These are phyloP conservation scores for Naganishia antarctica DNA, from an alignment of 768 basidiomycete genomes.

Conservation along the genomic window DNA sequence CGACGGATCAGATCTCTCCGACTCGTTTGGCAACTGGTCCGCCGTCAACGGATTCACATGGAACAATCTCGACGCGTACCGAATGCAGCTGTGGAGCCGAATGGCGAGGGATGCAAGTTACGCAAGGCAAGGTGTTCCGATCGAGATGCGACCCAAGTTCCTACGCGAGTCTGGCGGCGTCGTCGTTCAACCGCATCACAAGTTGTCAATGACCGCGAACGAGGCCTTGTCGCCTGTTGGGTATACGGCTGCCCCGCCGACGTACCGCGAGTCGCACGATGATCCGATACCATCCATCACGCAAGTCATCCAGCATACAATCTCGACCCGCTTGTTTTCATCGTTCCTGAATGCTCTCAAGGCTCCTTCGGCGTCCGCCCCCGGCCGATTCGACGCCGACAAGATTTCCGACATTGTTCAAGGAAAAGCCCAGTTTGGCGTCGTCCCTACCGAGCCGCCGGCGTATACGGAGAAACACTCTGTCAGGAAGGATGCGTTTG, in stretches of 20 bases:
- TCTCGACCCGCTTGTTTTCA: constrained; percentile 38
- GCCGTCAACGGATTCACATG: constrained; percentile 79
- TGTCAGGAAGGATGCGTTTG: neutral
- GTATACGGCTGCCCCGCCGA: constrained; percentile 12
- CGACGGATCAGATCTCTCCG: constrained; percentile 47
- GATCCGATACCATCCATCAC: constrained; percentile 18
- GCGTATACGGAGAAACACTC: neutral
- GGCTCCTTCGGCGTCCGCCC: constrained; percentile 19
- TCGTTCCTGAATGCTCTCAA: constrained; percentile 46
- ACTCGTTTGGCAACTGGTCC: constrained; percentile 69
- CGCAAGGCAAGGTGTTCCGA: constrained; percentile 37
- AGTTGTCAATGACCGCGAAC: neutral
- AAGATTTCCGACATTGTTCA: constrained; percentile 44
- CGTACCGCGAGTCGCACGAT: constrained; percentile 16
- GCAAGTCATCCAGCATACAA: constrained; percentile 29
- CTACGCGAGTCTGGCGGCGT: constrained; percentile 31
- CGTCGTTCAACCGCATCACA: neutral
- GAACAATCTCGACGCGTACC: constrained; percentile 75
- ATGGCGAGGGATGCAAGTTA: constrained; percentile 67
- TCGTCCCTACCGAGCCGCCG: constrained; percentile 26
- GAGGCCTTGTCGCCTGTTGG: constrained; percentile 11
- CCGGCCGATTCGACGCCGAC: constrained; percentile 35
- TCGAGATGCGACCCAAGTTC: constrained; percentile 46
- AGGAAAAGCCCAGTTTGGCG: constrained; percentile 36
- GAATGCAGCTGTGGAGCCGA: constrained; percentile 88